phyloP scores from a whole-genome alignment of 164 flowering plant species.

The Vitis amurensis region DNA sequence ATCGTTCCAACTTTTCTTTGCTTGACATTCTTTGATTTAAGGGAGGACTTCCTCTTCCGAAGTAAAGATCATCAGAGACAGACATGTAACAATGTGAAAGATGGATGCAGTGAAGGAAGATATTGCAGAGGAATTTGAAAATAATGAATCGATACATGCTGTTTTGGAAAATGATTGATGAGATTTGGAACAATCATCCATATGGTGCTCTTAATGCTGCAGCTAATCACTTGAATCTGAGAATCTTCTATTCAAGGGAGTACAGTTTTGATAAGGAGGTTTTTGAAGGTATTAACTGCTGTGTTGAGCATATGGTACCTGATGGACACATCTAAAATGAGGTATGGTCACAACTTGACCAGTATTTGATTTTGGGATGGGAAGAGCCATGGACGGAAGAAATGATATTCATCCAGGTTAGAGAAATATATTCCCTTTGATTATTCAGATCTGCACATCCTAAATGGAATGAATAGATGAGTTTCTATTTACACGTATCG shows the following conservation, averaged over 20 bases:
- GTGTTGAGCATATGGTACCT: conserved; percentile 39
- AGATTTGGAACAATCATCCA: conserved; percentile 55
- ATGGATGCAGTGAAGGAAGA: conserved; percentile 68
- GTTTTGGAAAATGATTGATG: conserved; percentile 60
- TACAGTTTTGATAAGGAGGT: conserved; percentile 57
- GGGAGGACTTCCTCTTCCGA: conserved; percentile 15
- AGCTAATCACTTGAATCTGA: conserved; percentile 62
- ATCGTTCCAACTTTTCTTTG: conserved; percentile 11
- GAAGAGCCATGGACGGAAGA: conserved; percentile 26
- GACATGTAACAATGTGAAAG: conserved; percentile 60
- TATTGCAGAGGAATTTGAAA: conserved; percentile 35
- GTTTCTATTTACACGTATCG: too few relatives aligned
- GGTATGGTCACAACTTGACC: conserved; percentile 39
- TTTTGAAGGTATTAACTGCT: conserved; percentile 41
- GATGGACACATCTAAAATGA: conserved; percentile 30
- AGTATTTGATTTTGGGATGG: conserved; percentile 38
- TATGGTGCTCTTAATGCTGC: conserved; percentile 71
- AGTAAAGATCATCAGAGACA: conserved; percentile 17
- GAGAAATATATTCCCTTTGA: background rate
- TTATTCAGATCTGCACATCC: too few relatives aligned
- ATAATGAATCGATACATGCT: conserved; percentile 33
- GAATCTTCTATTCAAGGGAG: conserved; percentile 42
- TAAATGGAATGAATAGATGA: too few relatives aligned
- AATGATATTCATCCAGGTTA: conserved; percentile 45
- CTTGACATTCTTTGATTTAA: conserved; percentile 9